Evolutionary conservation across 2,329 filamentous ascomycete species (phyloP).

Genomic region (Nigrospora oryzae): DNA sequence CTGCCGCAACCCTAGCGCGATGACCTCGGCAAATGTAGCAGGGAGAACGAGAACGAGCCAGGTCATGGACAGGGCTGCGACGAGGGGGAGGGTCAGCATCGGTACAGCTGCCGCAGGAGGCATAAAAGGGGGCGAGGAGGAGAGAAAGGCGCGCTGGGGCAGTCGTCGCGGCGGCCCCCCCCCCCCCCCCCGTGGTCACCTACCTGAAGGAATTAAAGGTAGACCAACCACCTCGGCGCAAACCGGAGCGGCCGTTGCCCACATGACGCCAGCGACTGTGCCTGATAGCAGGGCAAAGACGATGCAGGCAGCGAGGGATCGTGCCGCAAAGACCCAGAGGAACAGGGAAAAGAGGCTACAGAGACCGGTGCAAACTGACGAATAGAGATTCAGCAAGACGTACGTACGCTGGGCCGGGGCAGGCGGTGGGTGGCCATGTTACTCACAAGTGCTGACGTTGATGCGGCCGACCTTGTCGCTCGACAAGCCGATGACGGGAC

Average conservation of each 20-base stretch:
- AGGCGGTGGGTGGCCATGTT: too few species aligned
- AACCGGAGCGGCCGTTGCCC: conserved; percentile 61
- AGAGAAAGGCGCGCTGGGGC: neutral
- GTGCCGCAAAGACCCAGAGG: conserved; percentile 65
- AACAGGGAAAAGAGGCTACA: conserved; percentile 58
- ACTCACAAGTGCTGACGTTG: conserved; percentile 52
- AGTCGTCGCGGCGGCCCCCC: too few species aligned
- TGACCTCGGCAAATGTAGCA: conserved; percentile 59
- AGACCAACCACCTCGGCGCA: conserved; percentile 68
- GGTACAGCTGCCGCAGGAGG: neutral
- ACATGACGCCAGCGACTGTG: conserved; percentile 62
- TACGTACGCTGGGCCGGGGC: too few species aligned
- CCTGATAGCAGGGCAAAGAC: conserved; percentile 63
- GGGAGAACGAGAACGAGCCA: conserved; percentile 68
- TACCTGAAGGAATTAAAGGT: conserved; percentile 55
- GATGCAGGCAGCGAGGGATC: conserved; percentile 55
- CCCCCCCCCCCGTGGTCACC: conserved; percentile 6
- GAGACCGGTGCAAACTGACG: conserved; percentile 47
- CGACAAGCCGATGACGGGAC: conserved; percentile 64
- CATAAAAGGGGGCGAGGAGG: neutral
- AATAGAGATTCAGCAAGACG: too few species aligned
- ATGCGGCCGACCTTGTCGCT: conserved; percentile 63
- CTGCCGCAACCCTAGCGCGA: conserved; percentile 47
- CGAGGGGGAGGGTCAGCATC: neutral
- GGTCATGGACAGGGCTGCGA: conserved; percentile 51